Evolutionary conservation across 2,329 filamentous ascomycete genomes (phyloP), one percentile per base, ranked within the genome.

Genomic region (Hortaea werneckii): DNA sequence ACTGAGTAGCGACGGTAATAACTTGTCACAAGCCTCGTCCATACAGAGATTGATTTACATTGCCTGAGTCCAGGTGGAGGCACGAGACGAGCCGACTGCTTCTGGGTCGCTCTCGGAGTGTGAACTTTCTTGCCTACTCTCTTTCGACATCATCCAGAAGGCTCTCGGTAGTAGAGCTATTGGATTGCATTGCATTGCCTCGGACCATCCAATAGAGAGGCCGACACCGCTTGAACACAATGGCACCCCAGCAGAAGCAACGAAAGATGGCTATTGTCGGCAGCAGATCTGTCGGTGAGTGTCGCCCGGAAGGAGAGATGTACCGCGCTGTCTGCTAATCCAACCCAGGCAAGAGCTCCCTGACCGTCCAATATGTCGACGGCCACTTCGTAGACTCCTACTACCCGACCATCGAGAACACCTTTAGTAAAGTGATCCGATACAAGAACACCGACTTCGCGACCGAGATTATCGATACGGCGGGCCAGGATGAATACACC

Each of bases 371-470:
- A 64, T 96, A 92, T 63, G 90, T 95, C 63, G 92, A 98, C 65
- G 88, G 88, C 52, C 89, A 95, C 70, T 98, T 98, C 64, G 90
- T 98, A 62, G 92, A 98, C 68, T 94, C 86, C 67, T 98, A 98
- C 71, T 98, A 98, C 67, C 92, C 92, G 32, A 98, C 92, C 37
- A 96, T 98, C 61, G 92, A 98, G 68, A 98, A 96, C 67, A 96
- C 90, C 2, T 98, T 98, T 66, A 94, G 85, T 74, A 94, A 94
- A 67, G 83, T 88, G 56, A 95, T 98, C 66, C 85, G 87, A 59
- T 84, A 85, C 67, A 94, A 92, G 68, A 84, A 85, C 42, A 87
- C 95, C 67, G 92, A 96, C 55, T 98, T 82, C 67, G 82, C 86
- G 43, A 95, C 89, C 9, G 92, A 98, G 71, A 96, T 98, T 60